Percentiles rank a stretch among this genome's conserved stretches.
Evolutionary conservation across 2,329 filamentous ascomycete genomes (phyloP).

Genomic region (Colletotrichum sp.): DNA sequence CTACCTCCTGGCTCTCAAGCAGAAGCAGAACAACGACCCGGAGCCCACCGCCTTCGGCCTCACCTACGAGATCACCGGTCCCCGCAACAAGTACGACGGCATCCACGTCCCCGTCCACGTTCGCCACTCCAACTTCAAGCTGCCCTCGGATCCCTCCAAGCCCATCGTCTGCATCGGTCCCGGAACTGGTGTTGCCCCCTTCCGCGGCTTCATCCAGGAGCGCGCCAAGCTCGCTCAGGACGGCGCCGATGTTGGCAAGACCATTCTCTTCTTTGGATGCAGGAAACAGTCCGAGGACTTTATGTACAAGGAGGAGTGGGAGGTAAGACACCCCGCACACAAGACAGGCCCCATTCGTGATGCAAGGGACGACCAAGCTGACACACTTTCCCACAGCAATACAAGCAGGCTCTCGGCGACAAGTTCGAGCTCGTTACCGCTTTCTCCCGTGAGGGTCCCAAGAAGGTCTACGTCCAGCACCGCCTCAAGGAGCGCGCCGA

Average conservation of each 20-base stretch:
- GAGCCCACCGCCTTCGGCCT: slow-evolving; percentile 82
- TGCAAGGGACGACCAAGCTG: background rate
- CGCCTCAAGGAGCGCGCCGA: slow-evolving; percentile 81
- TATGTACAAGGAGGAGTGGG: slow-evolving; percentile 89
- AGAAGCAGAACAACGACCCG: slow-evolving; percentile 92
- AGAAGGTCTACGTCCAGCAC: slow-evolving; percentile 98
- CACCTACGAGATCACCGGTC: slow-evolving; percentile 85
- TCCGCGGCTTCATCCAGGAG: slow-evolving; percentile 95
- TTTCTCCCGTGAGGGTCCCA: slow-evolving; percentile 85
- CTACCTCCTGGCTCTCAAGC: slow-evolving; percentile 91
- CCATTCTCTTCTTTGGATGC: slow-evolving; percentile 94
- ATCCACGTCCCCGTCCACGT: slow-evolving; percentile 95
- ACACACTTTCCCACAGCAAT: slow-evolving; percentile 62
- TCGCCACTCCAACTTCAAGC: slow-evolving; percentile 98
- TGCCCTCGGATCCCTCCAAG: slow-evolving; percentile 92
- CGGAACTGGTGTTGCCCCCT: slow-evolving; percentile 94
- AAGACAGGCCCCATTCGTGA: background rate
- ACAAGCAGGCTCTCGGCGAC: slow-evolving; percentile 82
- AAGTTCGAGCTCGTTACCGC: slow-evolving; percentile 90
- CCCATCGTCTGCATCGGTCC: slow-evolving; percentile 96
- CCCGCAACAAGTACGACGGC: slow-evolving; percentile 96
- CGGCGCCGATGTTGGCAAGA: slow-evolving; percentile 84
- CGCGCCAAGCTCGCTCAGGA: slow-evolving; percentile 81
- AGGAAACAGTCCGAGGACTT: slow-evolving; percentile 89
- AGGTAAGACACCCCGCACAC: slow-evolving; percentile 63